Evolutionary conservation across 768 basidiomycete genomes (phyloP).

Genomic region (Strobilomyces echinocephalus): DNA sequence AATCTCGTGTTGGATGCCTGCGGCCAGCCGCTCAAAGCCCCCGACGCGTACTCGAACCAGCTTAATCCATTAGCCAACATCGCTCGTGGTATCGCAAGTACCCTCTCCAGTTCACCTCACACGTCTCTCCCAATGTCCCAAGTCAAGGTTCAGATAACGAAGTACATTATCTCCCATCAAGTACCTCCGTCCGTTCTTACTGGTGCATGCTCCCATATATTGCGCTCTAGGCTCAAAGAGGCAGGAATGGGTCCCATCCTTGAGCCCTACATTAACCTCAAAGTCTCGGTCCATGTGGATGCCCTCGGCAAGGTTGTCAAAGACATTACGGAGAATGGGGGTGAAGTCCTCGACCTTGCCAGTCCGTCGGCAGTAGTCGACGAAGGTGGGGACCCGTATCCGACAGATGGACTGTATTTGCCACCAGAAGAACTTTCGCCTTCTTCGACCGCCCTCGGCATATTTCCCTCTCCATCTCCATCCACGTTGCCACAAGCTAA

Average conservation of each 20-base stretch:
- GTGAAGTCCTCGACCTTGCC: slow-evolving; percentile 70
- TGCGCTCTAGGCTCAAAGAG: slow-evolving; percentile 56
- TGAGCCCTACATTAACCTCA: slow-evolving; percentile 73
- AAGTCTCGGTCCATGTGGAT: slow-evolving; percentile 62
- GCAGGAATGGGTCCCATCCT: slow-evolving; percentile 69
- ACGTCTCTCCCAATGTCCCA: slow-evolving; percentile 68
- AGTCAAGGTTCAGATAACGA: slow-evolving; percentile 51
- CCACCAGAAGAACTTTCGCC: slow-evolving; percentile 77
- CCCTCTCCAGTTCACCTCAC: slow-evolving; percentile 75
- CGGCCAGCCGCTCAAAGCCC: slow-evolving; percentile 48
- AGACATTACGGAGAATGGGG: slow-evolving; percentile 78
- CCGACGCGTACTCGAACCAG: slow-evolving; percentile 42
- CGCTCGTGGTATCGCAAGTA: slow-evolving; percentile 63
- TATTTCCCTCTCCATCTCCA: slow-evolving; percentile 26
- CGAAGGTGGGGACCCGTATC: slow-evolving; percentile 40
- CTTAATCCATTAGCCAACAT: slow-evolving; percentile 49
- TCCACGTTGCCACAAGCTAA: slow-evolving; percentile 40
- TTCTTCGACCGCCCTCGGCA: slow-evolving; percentile 40
- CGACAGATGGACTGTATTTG: slow-evolving; percentile 64
- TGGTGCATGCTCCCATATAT: slow-evolving; percentile 59
- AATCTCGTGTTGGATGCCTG: slow-evolving; percentile 62
- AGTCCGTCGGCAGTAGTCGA: slow-evolving; percentile 31
- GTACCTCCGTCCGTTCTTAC: slow-evolving; percentile 50
- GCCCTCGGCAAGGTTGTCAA: slow-evolving; percentile 73
- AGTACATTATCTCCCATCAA: slow-evolving; percentile 40